phyloP scores from a whole-genome alignment of 306 rosid genomes.

The Quercus wislizeni region DNA sequence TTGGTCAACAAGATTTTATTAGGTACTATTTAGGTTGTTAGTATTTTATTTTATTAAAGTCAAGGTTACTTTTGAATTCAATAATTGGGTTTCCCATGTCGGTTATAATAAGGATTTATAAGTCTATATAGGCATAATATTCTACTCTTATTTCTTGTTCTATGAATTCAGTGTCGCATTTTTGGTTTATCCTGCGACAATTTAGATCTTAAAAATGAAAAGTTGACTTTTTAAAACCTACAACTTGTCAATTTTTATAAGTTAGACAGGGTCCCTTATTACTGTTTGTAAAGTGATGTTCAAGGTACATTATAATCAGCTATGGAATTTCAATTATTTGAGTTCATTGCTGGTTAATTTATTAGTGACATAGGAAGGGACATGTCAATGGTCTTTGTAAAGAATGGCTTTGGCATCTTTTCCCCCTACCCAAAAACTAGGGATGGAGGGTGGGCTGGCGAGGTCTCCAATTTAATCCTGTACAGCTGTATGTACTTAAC shows the following conservation, averaged over 20 bases:
- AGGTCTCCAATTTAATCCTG: not conserved
- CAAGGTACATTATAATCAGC: not conserved
- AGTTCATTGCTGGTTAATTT: not conserved
- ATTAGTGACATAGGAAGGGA: not conserved
- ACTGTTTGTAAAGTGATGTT: not conserved
- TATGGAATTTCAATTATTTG: not conserved
- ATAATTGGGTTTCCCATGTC: too few species aligned
- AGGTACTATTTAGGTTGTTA: too few species aligned
- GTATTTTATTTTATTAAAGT: too few species aligned
- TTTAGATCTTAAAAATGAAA: not conserved
- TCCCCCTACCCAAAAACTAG: not conserved
- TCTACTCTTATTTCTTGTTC: too few species aligned
- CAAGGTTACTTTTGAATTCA: too few species aligned
- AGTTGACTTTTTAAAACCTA: not conserved
- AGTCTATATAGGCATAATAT: too few species aligned
- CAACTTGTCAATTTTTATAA: not conserved
- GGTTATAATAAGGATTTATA: too few species aligned
- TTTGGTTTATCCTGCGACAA: too few species aligned
- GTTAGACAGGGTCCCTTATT: not conserved
- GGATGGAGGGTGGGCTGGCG: not conserved
- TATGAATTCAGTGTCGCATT: too few species aligned
- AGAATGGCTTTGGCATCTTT: not conserved
- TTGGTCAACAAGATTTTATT: too few species aligned
- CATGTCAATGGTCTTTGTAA: not conserved
- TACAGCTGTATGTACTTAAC: not conserved